Percentiles rank a stretch among this genome's conserved stretches.
Evolutionary conservation across 1,139 yeast species (phyloP).

Genomic region (Pichia sp.): DNA sequence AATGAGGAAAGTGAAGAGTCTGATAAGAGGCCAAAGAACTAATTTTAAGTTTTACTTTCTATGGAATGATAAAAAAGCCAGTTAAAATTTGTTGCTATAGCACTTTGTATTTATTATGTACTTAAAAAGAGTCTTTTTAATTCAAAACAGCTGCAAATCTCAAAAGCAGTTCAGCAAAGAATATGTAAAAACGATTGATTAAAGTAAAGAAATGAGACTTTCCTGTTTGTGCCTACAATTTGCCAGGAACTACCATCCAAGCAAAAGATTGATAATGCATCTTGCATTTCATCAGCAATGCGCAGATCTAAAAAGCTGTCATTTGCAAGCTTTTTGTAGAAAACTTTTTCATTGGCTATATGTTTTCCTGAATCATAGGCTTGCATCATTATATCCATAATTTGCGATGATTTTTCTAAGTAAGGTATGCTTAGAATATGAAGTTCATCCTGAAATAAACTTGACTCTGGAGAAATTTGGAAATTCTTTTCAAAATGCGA

Average conservation of each 20-base stretch:
- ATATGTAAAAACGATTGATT: slow-evolving; percentile 6
- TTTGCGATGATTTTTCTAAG: slow-evolving; percentile 24
- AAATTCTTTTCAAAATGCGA: slow-evolving; percentile 61
- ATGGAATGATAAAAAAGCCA: too few species aligned
- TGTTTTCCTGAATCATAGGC: slow-evolving; percentile 57
- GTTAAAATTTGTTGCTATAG: too few species aligned
- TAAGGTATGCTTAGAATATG: slow-evolving; percentile 49
- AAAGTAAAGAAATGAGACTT: slow-evolving; percentile 3
- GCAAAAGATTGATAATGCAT: slow-evolving; percentile 29
- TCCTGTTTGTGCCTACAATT: slow-evolving; percentile 8
- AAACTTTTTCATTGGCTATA: slow-evolving; percentile 35
- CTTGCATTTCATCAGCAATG: slow-evolving; percentile 11
- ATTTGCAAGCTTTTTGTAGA: slow-evolving; percentile 26
- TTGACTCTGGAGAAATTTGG: slow-evolving; percentile 64
- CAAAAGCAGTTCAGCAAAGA: background rate
- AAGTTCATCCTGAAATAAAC: slow-evolving; percentile 40
- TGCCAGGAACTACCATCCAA: slow-evolving; percentile 37
- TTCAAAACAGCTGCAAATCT: background rate
- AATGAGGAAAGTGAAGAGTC: slow-evolving; percentile 4
- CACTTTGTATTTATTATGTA: too few species aligned
- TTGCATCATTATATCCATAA: slow-evolving; percentile 49
- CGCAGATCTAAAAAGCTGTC: slow-evolving; percentile 17
- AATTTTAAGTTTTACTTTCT: background rate
- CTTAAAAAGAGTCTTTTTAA: background rate
- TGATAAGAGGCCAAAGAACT: slow-evolving; percentile 19